Conservation (phyloP, 352 stramenopile species). For the Globisporangium uncinulatum region DNA sequence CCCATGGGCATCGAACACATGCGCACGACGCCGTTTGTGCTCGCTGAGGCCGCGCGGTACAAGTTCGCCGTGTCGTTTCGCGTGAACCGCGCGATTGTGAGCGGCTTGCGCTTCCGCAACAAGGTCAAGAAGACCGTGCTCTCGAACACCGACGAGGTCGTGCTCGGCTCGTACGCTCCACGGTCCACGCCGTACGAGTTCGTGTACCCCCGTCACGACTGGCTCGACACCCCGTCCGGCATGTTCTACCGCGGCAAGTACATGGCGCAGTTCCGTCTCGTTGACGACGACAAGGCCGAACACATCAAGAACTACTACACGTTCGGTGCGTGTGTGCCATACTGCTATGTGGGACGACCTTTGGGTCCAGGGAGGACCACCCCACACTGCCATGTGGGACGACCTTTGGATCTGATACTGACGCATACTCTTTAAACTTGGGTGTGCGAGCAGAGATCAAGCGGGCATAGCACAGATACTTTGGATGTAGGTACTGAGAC, state of each 20-base stretch:
- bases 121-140: constrained; percentile 85
- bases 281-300: constrained; percentile 60
- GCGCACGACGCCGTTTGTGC: constrained; percentile 59
- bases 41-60: constrained; percentile 75
- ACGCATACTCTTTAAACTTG: not conserved
- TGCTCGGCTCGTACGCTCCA: constrained; percentile 82
- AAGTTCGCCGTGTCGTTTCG: constrained; percentile 83
- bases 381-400: no score
- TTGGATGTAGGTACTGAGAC: no score
- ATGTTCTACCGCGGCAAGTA: constrained; percentile 88
- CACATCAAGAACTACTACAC: constrained; percentile 74
- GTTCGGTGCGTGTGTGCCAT: constrained; percentile 47
- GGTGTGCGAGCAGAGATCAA: constrained; percentile 47
- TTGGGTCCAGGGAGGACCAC: not conserved
- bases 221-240: constrained; percentile 76
- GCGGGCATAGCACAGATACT: constrained; percentile 18
- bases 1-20: constrained; percentile 62
- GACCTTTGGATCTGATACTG: not conserved
- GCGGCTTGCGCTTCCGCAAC: constrained; percentile 79
- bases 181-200: constrained; percentile 74
- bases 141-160: constrained; percentile 67
- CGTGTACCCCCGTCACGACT: constrained; percentile 71
- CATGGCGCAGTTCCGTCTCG: constrained; percentile 68
- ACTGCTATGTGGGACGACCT: not conserved
- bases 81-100: constrained; percentile 83